Conservation (phyloP, 2,329 filamentous ascomycete genomes). For the Apiospora hydei region DNA sequence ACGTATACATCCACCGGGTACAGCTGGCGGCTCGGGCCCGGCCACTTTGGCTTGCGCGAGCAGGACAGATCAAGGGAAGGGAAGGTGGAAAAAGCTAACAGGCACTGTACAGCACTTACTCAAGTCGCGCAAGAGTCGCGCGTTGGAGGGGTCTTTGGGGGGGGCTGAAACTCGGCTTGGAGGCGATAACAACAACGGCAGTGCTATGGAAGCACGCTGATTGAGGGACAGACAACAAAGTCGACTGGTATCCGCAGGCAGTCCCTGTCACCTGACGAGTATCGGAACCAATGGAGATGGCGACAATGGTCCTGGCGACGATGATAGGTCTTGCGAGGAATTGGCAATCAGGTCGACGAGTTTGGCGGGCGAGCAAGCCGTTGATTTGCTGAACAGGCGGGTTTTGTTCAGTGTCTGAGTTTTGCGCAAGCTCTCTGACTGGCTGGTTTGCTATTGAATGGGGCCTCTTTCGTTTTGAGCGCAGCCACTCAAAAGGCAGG, state of each 20-base stretch:
- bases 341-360: conserved; percentile 43
- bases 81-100: conserved; percentile 4
- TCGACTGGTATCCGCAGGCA: conserved; percentile 52
- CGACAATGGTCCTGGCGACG: conserved; percentile 50
- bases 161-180: conserved; percentile 14
- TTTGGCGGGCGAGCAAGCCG: conserved; percentile 51
- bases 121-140: conserved; percentile 9
- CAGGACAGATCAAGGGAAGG: background rate
- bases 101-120: conserved; percentile 14
- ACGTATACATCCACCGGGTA: conserved; percentile 19
- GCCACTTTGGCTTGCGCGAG: background rate
- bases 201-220: conserved; percentile 37
- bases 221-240: conserved; percentile 41
- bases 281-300: conserved; percentile 55
- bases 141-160: background rate
- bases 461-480: conserved; percentile 28
- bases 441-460: conserved; percentile 36
- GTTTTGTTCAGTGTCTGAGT: conserved; percentile 35
- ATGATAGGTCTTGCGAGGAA: conserved; percentile 59
- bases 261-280: conserved; percentile 60
- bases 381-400: conserved; percentile 57
- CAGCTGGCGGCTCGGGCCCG: conserved; percentile 20
- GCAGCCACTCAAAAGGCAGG: conserved; percentile 12
- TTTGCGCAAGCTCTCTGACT: conserved; percentile 44
- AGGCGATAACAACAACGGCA: conserved; percentile 27